Evolutionary conservation across 495 filamentous ascomycete species (phyloP).

Genomic region (Cenococcum geophilum): DNA sequence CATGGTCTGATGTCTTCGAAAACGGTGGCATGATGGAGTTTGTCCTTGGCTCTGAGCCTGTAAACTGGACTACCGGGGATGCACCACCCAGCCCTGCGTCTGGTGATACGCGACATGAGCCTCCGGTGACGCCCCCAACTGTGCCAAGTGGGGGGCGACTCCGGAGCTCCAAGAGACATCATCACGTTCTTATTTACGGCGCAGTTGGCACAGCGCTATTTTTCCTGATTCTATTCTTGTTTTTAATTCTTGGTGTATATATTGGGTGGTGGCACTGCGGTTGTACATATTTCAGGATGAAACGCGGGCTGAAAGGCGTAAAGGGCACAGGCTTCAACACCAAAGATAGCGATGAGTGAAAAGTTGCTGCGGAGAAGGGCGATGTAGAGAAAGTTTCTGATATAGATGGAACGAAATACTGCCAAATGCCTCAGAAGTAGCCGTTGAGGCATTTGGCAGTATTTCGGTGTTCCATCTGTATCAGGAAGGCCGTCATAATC

Average conservation of each 20-base stretch:
- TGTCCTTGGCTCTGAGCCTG: slow-evolving; percentile 49
- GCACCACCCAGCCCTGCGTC: slow-evolving; percentile 54
- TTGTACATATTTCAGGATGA: not conserved
- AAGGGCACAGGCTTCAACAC: not conserved
- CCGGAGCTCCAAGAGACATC: not conserved
- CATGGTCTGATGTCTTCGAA: slow-evolving; percentile 57
- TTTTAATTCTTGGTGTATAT: not conserved
- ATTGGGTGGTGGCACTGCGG: not conserved
- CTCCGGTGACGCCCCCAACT: not conserved
- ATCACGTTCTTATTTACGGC: not conserved
- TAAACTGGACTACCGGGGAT: slow-evolving; percentile 51
- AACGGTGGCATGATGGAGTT: slow-evolving; percentile 59
- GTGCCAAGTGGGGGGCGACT: not conserved
- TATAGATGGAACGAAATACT: too few relatives aligned
- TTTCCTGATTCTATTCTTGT: not conserved
- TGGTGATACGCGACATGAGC: slow-evolving; percentile 14
- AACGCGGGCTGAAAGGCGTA: not conserved
- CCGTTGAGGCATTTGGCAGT: too few relatives aligned
- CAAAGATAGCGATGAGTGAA: not conserved
- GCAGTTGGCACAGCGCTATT: not conserved
- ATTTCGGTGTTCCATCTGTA: too few relatives aligned
- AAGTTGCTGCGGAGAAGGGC: not conserved
- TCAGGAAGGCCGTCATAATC: too few relatives aligned
- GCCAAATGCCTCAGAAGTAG: too few relatives aligned
- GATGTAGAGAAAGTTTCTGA: not conserved